Percentiles rank a stretch among this genome's conserved stretches.
These are phyloP conservation scores for Volvox reticuliferus DNA, from an alignment of 139 green algal genomes.

Conservation along the genomic window DNA sequence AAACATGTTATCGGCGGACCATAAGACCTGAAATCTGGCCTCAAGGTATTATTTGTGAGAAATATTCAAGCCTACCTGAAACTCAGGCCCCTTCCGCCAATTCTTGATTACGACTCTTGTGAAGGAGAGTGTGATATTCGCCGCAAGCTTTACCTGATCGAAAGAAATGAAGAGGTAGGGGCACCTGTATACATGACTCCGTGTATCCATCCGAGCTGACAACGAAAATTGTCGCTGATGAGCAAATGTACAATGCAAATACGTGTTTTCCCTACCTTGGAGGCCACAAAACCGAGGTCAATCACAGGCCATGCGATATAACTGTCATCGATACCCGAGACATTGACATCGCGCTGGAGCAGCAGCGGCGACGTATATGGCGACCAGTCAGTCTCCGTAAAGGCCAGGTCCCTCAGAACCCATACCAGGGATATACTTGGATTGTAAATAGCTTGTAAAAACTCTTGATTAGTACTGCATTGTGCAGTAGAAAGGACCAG, in stretches of 20 bases:
- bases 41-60: too few relatives aligned
- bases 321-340: not conserved
- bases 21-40: too few relatives aligned
- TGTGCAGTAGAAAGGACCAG: too few relatives aligned
- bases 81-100: not conserved
- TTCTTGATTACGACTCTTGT: not conserved
- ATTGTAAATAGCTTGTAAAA: not conserved
- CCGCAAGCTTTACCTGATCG: not conserved
- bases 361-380: not conserved
- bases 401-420: not conserved
- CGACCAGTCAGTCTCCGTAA: not conserved
- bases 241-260: too few relatives aligned
- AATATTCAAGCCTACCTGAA: not conserved
- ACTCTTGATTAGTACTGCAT: not conserved
- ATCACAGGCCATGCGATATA: not conserved
- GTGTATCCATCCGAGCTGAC: too few relatives aligned
- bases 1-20: too few relatives aligned
- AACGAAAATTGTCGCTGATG: too few relatives aligned
- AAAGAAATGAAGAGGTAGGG: too few relatives aligned
- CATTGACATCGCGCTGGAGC: not conserved
- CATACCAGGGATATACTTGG: not conserved
- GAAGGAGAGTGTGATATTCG: not conserved
- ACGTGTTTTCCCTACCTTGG: not conserved
- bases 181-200: too few relatives aligned
- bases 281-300: not conserved